A percentile compares a stretch with the other conserved stretches of the same genome.
Conservation (phyloP, 352 stramenopile species). For the Pythium phragmiticola region DNA sequence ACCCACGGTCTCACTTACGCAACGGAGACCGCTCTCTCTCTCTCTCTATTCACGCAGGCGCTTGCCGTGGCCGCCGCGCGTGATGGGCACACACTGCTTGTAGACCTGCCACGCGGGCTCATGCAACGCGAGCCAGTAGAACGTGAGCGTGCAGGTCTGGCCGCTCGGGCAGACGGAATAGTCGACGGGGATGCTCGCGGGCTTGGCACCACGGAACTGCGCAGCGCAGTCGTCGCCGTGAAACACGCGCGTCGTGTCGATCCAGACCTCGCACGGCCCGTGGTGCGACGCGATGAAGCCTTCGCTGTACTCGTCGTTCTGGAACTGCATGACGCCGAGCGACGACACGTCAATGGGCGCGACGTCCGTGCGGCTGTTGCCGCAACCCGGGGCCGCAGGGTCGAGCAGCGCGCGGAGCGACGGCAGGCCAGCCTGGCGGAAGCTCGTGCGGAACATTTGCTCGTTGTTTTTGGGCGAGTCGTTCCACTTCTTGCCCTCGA, state of each 20-base stretch:
- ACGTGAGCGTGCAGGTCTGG: constrained; percentile 30
- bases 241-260: constrained; percentile 33
- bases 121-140: constrained; percentile 38
- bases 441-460: constrained; percentile 28
- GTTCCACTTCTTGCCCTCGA: constrained; percentile 36
- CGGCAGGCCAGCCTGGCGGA: constrained; percentile 16
- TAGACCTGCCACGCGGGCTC: constrained; percentile 37
- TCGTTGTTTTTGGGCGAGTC: constrained; percentile 34
- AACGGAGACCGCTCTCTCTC: not conserved
- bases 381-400: constrained; percentile 24
- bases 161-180: constrained; percentile 26
- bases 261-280: constrained; percentile 42
- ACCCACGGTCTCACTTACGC: too few relatives aligned
- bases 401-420: constrained; percentile 32
- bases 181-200: constrained; percentile 30
- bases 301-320: constrained; percentile 35
- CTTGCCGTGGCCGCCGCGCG: constrained; percentile 13
- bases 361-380: constrained; percentile 35
- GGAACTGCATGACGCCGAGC: constrained; percentile 30
- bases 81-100: constrained; percentile 30
- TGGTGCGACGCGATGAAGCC: constrained; percentile 39
- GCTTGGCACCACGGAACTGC: constrained; percentile 25
- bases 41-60: constrained; percentile 14
- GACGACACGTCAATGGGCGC: constrained; percentile 29
- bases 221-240: constrained; percentile 37